phyloP scores from a whole-genome alignment of 345 rosid species.

The Mercurialis annua region DNA sequence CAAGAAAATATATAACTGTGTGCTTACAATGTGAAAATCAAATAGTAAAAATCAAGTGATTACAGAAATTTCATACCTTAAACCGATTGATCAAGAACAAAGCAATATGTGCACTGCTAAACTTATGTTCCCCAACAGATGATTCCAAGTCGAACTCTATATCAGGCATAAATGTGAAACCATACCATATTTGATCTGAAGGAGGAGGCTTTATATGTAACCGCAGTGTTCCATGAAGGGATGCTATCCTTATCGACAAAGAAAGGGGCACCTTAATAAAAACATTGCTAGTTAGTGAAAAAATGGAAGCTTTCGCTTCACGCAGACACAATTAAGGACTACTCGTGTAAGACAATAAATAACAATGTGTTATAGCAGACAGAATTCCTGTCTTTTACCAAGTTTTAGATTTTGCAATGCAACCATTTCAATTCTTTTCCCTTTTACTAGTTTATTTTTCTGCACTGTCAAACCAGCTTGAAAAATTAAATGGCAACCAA shows the following conservation, averaged over 20 bases:
- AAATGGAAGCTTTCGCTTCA: slow-evolving; percentile 1
- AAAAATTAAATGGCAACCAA: not conserved
- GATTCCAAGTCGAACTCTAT: slow-evolving; percentile 74
- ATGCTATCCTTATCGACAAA: slow-evolving; percentile 71
- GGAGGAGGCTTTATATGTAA: slow-evolving; percentile 91
- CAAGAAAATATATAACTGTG: not conserved
- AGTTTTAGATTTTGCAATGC: not conserved
- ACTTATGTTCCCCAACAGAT: slow-evolving; percentile 82
- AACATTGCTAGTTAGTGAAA: slow-evolving; percentile 17
- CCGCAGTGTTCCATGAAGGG: slow-evolving; percentile 77
- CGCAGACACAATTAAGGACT: not conserved
- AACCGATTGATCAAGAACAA: slow-evolving; percentile 65
- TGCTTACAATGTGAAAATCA: slow-evolving; percentile 1
- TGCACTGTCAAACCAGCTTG: not conserved
- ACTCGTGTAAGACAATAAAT: not conserved
- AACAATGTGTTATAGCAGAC: not conserved
- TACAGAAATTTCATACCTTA: slow-evolving; percentile 52
- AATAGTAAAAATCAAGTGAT: not conserved
- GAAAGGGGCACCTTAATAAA: slow-evolving; percentile 74
- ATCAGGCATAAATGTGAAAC: slow-evolving; percentile 88
- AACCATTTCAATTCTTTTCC: not conserved
- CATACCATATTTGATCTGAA: slow-evolving; percentile 88
- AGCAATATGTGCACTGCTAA: slow-evolving; percentile 64
- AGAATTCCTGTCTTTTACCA: not conserved
- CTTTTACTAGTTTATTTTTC: not conserved